Base-by-base conservation (phyloP, 495 filamentous ascomycete genomes). In the Evernia prunastri region DNA sequence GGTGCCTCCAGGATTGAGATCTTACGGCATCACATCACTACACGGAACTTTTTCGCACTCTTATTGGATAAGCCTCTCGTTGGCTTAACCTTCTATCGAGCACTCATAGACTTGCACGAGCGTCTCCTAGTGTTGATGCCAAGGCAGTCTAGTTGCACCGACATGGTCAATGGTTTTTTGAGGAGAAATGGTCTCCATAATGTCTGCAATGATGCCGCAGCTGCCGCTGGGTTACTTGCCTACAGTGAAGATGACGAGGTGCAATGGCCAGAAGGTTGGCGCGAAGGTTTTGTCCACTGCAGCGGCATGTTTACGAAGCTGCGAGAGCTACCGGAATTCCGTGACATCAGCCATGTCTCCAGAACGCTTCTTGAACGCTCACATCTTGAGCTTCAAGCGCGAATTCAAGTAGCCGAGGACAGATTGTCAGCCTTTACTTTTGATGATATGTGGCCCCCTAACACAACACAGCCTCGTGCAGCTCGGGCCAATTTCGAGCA, bases 21-120 rank as follows among this genome's bases (percentile, higher is more conserved):
- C 18, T 70, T 83, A n/a, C 74, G 82, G 11, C 74, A 86, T 64
- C 79, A 84, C 54, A 77, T 86, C 63, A 83, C 85, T 4, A 87
- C 85, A 10, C 78, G 85, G 39, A 87, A 87, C 67, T 79, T 87
- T 54, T 85, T 87, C 67, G 84, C 84, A 1, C 70, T 86, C 20
- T 72, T 87, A 3, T 80, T 78, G 58, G 73, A 80, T 33, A 78
- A 80, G 42, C 80, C 83, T 0, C 72, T 87, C 0, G 85, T 86
- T 25, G 85, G 85, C 0, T 63, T 83, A 2, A 83, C 80, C 1
- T 71, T 87, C 0, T 81, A 76, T 60, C 82, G 86, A 67, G 81
- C 82, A 10, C 66, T 88, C 18, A 71, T 75, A 0, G 84, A 87
- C 66, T 71, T 88, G 13, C 79, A 80, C 43, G 72, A 79, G 27